Percentiles rank a stretch among this genome's conserved stretches.
phyloP scores from a whole-genome alignment of 306 rosid genomes.

The Ceratonia siliqua region DNA sequence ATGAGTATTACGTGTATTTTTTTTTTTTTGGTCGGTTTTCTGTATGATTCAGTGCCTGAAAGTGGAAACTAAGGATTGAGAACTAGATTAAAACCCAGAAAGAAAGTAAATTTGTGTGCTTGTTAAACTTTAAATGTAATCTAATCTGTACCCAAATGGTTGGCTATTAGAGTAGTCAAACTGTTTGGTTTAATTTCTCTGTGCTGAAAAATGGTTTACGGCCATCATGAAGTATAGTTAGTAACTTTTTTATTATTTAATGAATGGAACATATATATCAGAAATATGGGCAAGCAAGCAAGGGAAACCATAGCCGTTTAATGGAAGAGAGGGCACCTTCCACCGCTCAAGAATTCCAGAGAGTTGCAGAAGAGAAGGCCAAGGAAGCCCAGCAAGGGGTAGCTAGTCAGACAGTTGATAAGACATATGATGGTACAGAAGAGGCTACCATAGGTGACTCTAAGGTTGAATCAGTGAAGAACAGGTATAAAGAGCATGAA shows the following conservation, averaged over 20 bases:
- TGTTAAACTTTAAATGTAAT: neutral
- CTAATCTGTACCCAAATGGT: slow-evolving; percentile 21
- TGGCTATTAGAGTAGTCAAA: slow-evolving; percentile 8
- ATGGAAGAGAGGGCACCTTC: slow-evolving; percentile 57
- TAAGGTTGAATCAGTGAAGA: slow-evolving; percentile 32
- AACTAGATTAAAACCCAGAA: slow-evolving; percentile 19
- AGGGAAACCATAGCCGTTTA: slow-evolving; percentile 22
- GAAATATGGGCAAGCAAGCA: slow-evolving; percentile 42
- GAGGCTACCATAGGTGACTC: slow-evolving; percentile 28
- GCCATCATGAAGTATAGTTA: neutral
- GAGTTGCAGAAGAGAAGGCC: slow-evolving; percentile 48
- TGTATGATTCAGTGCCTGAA: slow-evolving; percentile 9
- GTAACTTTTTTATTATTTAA: neutral
- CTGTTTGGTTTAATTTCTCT: neutral
- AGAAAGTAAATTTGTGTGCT: neutral
- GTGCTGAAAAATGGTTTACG: neutral
- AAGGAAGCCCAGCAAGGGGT: slow-evolving; percentile 31
- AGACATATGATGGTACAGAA: slow-evolving; percentile 35
- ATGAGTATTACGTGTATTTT: neutral
- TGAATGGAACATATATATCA: slow-evolving; percentile 31
- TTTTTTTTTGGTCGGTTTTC: neutral
- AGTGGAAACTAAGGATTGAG: slow-evolving; percentile 7
- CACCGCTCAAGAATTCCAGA: slow-evolving; percentile 44
- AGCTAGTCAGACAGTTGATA: slow-evolving; percentile 33
- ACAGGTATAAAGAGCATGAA: slow-evolving; percentile 35